Evolutionary conservation across 495 filamentous ascomycete genomes (phyloP), one percentile per base, ranked within the genome.

Genomic region (Neurospora sp.): DNA sequence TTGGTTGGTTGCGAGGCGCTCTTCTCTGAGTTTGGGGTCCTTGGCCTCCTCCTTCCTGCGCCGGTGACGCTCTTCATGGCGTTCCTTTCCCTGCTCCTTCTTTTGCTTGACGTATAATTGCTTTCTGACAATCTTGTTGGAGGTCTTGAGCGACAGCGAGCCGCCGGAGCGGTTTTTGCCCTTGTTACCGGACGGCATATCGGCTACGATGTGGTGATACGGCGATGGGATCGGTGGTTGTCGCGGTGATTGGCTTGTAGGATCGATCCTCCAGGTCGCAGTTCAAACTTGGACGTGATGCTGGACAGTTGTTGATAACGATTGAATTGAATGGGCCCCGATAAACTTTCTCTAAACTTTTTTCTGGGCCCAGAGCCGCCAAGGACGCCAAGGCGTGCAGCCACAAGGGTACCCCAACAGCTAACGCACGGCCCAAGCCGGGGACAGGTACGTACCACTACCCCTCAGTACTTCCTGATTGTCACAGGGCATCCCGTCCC

Each of bases 41-140:
- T 90, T 91, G 75, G 90, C 87, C 81, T 99, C 96, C 79, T 96
- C 91, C 79, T 88, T 91, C 81, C 93, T 94, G 45, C 92, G 84
- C 65, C 86, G 86, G 79, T 94, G 92, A 61, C 94, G 90, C 73
- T 91, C 87, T 73, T 92, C 91, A 75, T 93, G 92, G 74, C 90
- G 93, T 61, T 87, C 81, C 75, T 87, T 87, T 75, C 92, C 91
- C 72, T 88, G 87, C 8, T 86, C 84, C 77, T 90, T 90, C 83
- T 97, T 98, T 77, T 91, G 86, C 75, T 90, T 87, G 76, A 95
- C 86, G 78, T 94, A 91, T 69, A 93, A 84, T 73, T 88, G 81
- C 80, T 96, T 86, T 22, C 95, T 87, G 74, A 87, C 89, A 40
- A 90, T 80, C 81, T 96, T 97, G 82, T 98, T 98, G 39, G 59